These are phyloP conservation scores for Sclerotinia sclerotiorum DNA, from an alignment of 2,329 filamentous ascomycete species.

Conservation along the genomic window DNA sequence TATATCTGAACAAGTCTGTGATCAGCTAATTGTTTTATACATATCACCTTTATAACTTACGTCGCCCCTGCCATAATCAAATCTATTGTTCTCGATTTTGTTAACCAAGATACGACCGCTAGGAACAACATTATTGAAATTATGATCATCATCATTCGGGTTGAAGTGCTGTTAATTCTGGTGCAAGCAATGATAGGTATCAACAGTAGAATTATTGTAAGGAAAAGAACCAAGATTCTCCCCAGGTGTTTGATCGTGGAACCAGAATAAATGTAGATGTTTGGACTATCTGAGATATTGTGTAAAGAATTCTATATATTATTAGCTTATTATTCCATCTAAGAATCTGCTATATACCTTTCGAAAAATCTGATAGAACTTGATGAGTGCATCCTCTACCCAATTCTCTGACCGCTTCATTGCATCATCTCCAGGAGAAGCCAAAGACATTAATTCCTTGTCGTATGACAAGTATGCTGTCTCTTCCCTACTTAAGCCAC, in stretches of 20 bases:
- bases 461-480: constrained; percentile 20
- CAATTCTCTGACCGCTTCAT: constrained; percentile 1
- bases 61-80: constrained; percentile 15
- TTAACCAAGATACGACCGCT: constrained; percentile 1
- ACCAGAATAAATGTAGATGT: constrained; percentile 11
- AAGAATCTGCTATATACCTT: not conserved
- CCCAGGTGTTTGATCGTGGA: not conserved
- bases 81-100: constrained; percentile 18
- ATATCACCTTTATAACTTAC: not conserved
- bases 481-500: constrained; percentile 21
- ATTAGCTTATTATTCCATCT: not conserved
- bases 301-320: constrained; percentile 1
- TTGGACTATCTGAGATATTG: constrained; percentile 11
- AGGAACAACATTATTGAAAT: constrained; percentile 15
- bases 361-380: constrained; percentile 12
- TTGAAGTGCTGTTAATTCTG: not conserved
- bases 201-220: not conserved
- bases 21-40: constrained; percentile 5
- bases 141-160: constrained; percentile 11
- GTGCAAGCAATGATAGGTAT: not conserved
- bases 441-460: constrained; percentile 15
- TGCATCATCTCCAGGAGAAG: constrained; percentile 4
- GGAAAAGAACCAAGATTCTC: not conserved
- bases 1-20: constrained; percentile 4
- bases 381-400: constrained; percentile 14